phyloP scores from a whole-genome alignment of 2,329 filamentous ascomycete species.

The Aspergillus japonicus region DNA sequence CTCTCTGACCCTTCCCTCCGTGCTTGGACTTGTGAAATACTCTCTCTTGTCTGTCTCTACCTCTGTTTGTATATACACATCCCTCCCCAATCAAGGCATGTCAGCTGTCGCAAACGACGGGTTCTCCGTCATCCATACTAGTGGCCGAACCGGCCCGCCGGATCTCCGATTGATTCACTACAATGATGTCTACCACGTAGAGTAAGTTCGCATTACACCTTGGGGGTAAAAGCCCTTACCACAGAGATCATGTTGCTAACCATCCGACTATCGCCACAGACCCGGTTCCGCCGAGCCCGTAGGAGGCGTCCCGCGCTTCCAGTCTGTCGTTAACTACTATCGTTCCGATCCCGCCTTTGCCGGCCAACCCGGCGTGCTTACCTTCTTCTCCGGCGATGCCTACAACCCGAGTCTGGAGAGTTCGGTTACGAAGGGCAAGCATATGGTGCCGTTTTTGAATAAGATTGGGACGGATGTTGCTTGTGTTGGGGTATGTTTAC shows the following conservation, averaged over 20 bases:
- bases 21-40: background rate
- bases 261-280: conserved; percentile 29
- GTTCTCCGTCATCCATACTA: conserved; percentile 44
- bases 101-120: conserved; percentile 32
- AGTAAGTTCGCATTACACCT: conserved; percentile 42
- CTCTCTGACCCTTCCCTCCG: background rate
- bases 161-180: conserved; percentile 83
- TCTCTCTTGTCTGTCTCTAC: background rate
- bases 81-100: conserved; percentile 21
- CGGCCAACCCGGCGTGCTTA: conserved; percentile 65
- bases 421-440: conserved; percentile 81
- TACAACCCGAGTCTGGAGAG: conserved; percentile 91
- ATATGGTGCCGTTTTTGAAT: conserved; percentile 88
- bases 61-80: background rate
- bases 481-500: conserved; percentile 69
- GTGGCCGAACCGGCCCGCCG: conserved; percentile 52
- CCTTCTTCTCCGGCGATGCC: conserved; percentile 86
- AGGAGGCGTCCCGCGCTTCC: conserved; percentile 78
- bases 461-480: conserved; percentile 72
- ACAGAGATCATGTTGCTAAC: background rate
- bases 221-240: background rate
- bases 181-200: conserved; percentile 93
- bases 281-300: conserved; percentile 72
- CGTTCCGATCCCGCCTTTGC: conserved; percentile 59
- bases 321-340: conserved; percentile 75